A percentile compares a stretch with the other conserved stretches of the same genome.
Evolutionary conservation across 371 early-diverging fungal species (phyloP).

Genomic region (Apophysomyces trapeziformis): DNA sequence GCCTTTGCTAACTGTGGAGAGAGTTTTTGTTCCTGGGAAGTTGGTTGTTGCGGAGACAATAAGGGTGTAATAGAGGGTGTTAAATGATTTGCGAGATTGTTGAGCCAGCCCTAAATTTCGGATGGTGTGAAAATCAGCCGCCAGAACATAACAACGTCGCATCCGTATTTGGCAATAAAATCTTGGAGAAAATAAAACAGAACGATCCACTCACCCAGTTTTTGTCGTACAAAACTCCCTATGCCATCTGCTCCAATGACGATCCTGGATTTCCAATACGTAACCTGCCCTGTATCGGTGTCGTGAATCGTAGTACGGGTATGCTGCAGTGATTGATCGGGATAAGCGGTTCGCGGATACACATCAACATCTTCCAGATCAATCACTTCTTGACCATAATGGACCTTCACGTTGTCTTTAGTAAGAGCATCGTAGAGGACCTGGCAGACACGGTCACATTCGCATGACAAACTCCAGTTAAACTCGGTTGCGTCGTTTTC

Average conservation of each 20-base stretch:
- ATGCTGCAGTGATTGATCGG: constrained; percentile 12
- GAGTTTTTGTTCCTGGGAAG: constrained; percentile 29
- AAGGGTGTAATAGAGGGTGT: constrained; percentile 30
- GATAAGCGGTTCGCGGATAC: constrained; percentile 1
- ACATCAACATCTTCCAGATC: constrained; percentile 30
- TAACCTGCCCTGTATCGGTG: constrained; percentile 21
- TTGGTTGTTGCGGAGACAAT: constrained; percentile 29
- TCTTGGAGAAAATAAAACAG: constrained; percentile 5
- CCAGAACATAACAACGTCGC: not conserved
- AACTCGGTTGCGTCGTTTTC: constrained; percentile 32
- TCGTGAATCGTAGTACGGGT: constrained; percentile 29
- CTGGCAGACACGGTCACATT: constrained; percentile 19
- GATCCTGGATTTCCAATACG: constrained; percentile 29
- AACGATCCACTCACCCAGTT: constrained; percentile 35
- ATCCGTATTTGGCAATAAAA: constrained; percentile 12
- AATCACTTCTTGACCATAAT: constrained; percentile 35
- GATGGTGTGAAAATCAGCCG: not conserved
- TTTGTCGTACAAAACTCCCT: constrained; percentile 39
- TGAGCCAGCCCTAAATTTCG: not conserved
- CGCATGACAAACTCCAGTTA: constrained; percentile 33
- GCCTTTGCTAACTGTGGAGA: constrained; percentile 35
- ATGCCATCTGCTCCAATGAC: constrained; percentile 44
- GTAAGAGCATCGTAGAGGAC: constrained; percentile 22
- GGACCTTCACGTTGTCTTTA: constrained; percentile 24
- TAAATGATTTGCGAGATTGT: not conserved